Evolutionary conservation across 2,329 filamentous ascomycete species (phyloP), one percentile per base, ranked within the genome.

Genomic region (Rosellinia necatrix): DNA sequence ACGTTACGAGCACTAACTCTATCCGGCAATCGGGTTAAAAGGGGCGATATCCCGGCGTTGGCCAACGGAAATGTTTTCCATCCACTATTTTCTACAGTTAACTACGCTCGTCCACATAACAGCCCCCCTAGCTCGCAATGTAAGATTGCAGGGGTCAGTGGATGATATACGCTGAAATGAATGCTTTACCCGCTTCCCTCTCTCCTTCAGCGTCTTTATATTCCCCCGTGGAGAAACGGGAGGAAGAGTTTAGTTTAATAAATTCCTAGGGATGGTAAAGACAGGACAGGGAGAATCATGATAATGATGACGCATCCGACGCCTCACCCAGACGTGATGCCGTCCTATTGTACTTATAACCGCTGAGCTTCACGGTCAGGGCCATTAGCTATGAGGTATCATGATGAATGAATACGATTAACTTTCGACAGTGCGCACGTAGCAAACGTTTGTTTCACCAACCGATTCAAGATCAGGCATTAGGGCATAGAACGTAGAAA

Each of bases 271-370:
- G 27, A 46, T n/a, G n/a, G n/a, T 9, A 25, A 41, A 24, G 32
- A 32, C 25, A 22, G 47, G 35, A 22, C 7, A 27, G 15, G 34
- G 13, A 40, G 15, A 40, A 38, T 51, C 19, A 52, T 30, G 35
- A 51, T 52, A 40, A 34, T 52, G 27, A 47, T 46, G 10, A 27
- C 6, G n/a, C 34, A 41, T 46, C 32, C 19, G 35, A 27, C 13
- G 15, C 30, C 34, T 30, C 17, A 24, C 15, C 9, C 15, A 44
- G 6, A 50, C n/a, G n/a, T 44, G 32, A 41, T 34, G 29, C 30
- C 13, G 34, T 48, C 21, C 13, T 48, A 52, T 32, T 47, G 35
- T 56, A 56, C n/a, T 48, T 42, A 6, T 48, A 52, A 41, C 10
- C 24, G 8, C 24, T 24, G 6, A 25, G 46, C 17, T 42, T 29